Evolutionary conservation across 805 yeast genomes (phyloP).

Genomic region (Ogataea nakhonphanomensis): DNA sequence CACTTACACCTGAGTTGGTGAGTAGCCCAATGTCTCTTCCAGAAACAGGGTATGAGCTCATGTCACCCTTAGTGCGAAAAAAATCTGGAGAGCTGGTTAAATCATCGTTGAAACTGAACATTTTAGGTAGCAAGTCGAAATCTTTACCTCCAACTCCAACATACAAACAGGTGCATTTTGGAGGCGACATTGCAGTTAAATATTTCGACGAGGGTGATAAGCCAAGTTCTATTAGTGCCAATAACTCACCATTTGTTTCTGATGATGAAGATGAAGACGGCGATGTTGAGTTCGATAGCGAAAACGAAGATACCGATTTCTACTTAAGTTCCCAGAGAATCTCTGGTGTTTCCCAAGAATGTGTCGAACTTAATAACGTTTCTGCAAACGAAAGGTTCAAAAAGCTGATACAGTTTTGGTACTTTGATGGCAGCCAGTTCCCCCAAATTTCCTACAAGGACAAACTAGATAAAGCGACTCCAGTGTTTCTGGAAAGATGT

Average conservation of each 20-base stretch:
- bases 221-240: slow-evolving; percentile 74
- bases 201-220: slow-evolving; percentile 70
- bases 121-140: slow-evolving; percentile 23
- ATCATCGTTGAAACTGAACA: slow-evolving; percentile 56
- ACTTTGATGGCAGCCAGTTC: slow-evolving; percentile 40
- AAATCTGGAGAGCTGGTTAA: slow-evolving; percentile 87
- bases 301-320: slow-evolving; percentile 2
- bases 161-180: slow-evolving; percentile 79
- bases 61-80: slow-evolving; percentile 58
- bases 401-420: slow-evolving; percentile 38
- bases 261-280: slow-evolving; percentile 31
- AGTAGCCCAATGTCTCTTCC: slow-evolving; percentile 12
- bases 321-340: slow-evolving; percentile 13
- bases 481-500: slow-evolving; percentile 64
- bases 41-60: slow-evolving; percentile 15
- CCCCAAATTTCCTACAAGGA: slow-evolving; percentile 43
- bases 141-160: slow-evolving; percentile 57
- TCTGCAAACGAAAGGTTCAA: slow-evolving; percentile 21
- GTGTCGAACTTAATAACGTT: slow-evolving; percentile 12
- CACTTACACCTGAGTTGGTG: slow-evolving; percentile 5
- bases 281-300: slow-evolving; percentile 24
- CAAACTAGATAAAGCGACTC: slow-evolving; percentile 37
- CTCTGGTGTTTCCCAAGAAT: slow-evolving; percentile 20
- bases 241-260: slow-evolving; percentile 51
- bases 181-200: slow-evolving; percentile 67